Evolutionary conservation across 106 monocot species (phyloP), one percentile per base, ranked within the genome.

Genomic region (Acorus gramineus): DNA sequence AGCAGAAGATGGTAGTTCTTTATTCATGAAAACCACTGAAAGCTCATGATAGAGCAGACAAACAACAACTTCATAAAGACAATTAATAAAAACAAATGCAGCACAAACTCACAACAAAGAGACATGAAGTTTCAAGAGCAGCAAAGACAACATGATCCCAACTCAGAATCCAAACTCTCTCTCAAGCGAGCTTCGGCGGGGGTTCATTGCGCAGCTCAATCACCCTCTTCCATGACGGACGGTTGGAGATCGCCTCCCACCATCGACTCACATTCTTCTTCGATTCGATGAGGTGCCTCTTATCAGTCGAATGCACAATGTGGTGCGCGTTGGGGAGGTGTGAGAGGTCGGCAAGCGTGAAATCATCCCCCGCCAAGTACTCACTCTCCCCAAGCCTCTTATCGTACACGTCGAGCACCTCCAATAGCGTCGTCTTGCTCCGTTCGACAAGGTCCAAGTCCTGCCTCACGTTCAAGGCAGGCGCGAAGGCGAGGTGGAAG

Each of bases 291-390:
- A 69, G 10, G 68, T 49, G 49, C 44, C 68, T 57, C 49, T 28
- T 57, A 2, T 3, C 8, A 0, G 68, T 58, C 49, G 57, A 47
- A 14, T 47, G 47, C 9, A 69, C 49, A 11, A 69, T 8, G 57
- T 69, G 59, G 28, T 69, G 68, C 8, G 68, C 11, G 42, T 69
- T 69, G 56, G 68, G 68, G 13, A 69, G 68, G 68, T 69, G 68
- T 6, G 68, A 69, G 14, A 69, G 68, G 58, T 69, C 68, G 14
- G 68, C 68, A 4, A 69, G 68, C 3, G 68, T 69, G 68, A 69
- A 69, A 8, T 57, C 47, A 8, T 69, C 57, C 4, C 68, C 68
- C 4, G 57, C 68, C 28, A 69, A 47, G 57, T 47, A 69, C 49
- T 28, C 14, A 3, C 49, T 69, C 59, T 69, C 57, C 2, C 58